A percentile compares a stretch with the other conserved stretches of the same genome.
These are phyloP conservation scores for Lachnellula subtilissima DNA, from an alignment of 2,329 filamentous ascomycete genomes.

Conservation along the genomic window DNA sequence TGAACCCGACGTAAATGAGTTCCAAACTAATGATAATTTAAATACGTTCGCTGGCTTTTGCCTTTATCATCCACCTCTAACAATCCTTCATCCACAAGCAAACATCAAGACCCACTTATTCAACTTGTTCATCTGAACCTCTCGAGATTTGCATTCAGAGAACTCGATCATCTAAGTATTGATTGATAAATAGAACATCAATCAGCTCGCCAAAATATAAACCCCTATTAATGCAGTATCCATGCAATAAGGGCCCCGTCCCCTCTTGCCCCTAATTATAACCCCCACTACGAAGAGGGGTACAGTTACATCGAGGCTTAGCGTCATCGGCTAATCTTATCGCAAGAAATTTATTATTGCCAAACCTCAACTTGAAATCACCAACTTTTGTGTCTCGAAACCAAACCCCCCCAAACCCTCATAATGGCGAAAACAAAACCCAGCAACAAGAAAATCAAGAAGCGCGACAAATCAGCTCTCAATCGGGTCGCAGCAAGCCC, in stretches of 20 bases:
- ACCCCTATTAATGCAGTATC: no score
- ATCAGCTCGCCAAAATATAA: no score
- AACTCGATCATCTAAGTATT: no score
- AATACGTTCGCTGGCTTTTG: not conserved
- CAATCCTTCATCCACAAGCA: not conserved
- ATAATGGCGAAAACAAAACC: conserved; percentile 34
- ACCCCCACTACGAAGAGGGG: no score
- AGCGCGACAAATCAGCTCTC: conserved; percentile 25
- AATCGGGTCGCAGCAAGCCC: conserved; percentile 24
- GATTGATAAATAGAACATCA: no score
- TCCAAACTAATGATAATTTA: conserved; percentile 9
- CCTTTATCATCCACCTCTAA: no score
- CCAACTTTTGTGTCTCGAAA: not conserved
- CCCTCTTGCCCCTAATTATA: no score
- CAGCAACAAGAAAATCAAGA: conserved; percentile 27
- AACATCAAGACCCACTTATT: not conserved
- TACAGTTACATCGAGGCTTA: no score
- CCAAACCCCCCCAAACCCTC: not conserved
- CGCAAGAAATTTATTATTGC: not conserved
- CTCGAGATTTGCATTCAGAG: no score
- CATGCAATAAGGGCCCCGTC: no score
- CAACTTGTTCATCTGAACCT: no score
- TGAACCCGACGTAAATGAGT: not conserved
- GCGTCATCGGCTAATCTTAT: no score
- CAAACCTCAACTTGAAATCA: conserved; percentile 4